A percentile compares a stretch with the other conserved stretches of the same genome.
These are phyloP conservation scores for Stagonosporopsis tanaceti DNA, from an alignment of 2,329 filamentous ascomycete species.

Conservation along the genomic window DNA sequence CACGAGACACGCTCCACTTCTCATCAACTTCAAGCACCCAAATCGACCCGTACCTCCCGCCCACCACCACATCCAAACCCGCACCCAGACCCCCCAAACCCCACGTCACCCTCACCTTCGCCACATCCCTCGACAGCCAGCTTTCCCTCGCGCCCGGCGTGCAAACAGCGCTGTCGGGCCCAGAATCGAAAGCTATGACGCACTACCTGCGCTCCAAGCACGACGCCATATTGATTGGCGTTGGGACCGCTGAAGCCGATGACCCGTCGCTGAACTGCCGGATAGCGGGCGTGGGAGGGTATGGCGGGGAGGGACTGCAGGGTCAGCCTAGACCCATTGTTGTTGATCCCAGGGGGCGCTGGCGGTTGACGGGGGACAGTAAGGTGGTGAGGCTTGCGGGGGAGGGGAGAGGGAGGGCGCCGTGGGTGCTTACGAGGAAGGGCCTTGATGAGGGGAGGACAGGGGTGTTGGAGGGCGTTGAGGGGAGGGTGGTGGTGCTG, in stretches of 20 bases:
- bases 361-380: slow-evolving; percentile 67
- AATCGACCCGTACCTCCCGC: slow-evolving; percentile 61
- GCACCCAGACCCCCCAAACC: slow-evolving; percentile 18
- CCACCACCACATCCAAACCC: slow-evolving; percentile 8
- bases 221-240: slow-evolving; percentile 84
- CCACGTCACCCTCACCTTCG: slow-evolving; percentile 79
- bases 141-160: slow-evolving; percentile 78
- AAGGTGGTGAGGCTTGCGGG: slow-evolving; percentile 72
- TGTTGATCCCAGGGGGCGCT: slow-evolving; percentile 79
- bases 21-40: slow-evolving; percentile 55
- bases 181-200: slow-evolving; percentile 88
- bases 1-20: slow-evolving; percentile 48
- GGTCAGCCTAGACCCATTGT: slow-evolving; percentile 82
- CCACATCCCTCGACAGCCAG: slow-evolving; percentile 85
- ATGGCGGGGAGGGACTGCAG: slow-evolving; percentile 60
- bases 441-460: slow-evolving; percentile 29
- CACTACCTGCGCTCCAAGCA: slow-evolving; percentile 86
- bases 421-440: slow-evolving; percentile 67
- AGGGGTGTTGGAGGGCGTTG: slow-evolving; percentile 43
- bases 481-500: slow-evolving; percentile 35
- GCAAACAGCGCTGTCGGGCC: slow-evolving; percentile 84
- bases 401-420: slow-evolving; percentile 72
- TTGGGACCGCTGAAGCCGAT: slow-evolving; percentile 83
- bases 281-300: slow-evolving; percentile 66
- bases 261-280: slow-evolving; percentile 87